phyloP scores from a whole-genome alignment of 2,329 filamentous ascomycete species.

The Chaetomium sp. region DNA sequence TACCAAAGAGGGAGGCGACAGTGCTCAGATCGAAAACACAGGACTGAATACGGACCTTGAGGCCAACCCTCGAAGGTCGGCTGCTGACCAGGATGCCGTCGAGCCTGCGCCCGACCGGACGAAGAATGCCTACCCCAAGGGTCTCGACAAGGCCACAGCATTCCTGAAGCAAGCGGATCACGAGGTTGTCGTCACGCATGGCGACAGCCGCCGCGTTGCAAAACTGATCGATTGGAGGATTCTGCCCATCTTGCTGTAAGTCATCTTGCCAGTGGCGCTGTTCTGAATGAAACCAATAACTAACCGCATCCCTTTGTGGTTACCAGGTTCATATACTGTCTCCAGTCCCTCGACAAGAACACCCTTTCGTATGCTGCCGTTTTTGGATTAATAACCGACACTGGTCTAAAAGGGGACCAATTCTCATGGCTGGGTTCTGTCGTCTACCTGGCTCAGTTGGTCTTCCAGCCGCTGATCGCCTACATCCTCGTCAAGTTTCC shows the following conservation, averaged over 20 bases:
- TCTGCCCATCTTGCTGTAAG: conserved; percentile 13
- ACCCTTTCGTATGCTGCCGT: conserved; percentile 11
- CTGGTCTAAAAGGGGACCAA: conserved; percentile 3
- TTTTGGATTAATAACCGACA: conserved; percentile 1
- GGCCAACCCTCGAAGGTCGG: not conserved
- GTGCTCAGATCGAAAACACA: not conserved
- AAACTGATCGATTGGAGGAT: conserved; percentile 12
- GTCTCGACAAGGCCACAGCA: conserved; percentile 12
- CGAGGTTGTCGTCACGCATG: conserved; percentile 5
- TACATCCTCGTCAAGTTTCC: conserved; percentile 16
- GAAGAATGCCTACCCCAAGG: too few relatives aligned
- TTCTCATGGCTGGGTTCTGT: conserved; percentile 11
- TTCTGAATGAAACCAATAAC: too few relatives aligned
- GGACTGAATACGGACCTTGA: conserved; percentile 3
- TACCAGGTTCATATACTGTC: conserved; percentile 10
- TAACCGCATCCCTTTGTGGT: too few relatives aligned
- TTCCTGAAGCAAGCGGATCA: conserved; percentile 13
- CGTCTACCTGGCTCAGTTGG: conserved; percentile 7
- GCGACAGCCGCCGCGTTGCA: conserved; percentile 12
- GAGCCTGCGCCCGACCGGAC: too few relatives aligned
- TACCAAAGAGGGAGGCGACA: not conserved
- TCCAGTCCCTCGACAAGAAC: conserved; percentile 14
- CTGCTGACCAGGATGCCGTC: not conserved
- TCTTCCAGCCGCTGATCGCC: conserved; percentile 10
- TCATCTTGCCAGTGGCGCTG: too few relatives aligned